These are phyloP conservation scores for Suillus paluster DNA, from an alignment of 768 basidiomycete species.

Conservation along the genomic window DNA sequence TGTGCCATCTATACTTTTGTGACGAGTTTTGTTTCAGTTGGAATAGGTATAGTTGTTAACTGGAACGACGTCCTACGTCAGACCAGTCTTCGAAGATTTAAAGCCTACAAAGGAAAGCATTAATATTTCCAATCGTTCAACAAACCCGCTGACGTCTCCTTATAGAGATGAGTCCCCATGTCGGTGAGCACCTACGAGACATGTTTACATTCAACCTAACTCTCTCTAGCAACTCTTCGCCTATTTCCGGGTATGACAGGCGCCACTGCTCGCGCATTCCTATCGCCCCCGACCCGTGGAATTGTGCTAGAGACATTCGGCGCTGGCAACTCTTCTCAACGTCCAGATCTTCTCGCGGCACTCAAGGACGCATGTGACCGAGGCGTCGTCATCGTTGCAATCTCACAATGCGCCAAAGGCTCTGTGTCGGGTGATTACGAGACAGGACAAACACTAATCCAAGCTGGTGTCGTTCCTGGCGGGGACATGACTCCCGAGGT, in stretches of 20 bases:
- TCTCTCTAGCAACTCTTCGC: slow-evolving; percentile 69
- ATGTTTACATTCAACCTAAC: slow-evolving; percentile 20
- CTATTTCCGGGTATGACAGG: slow-evolving; percentile 88
- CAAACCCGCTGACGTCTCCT: slow-evolving; percentile 18
- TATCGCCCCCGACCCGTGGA: slow-evolving; percentile 73
- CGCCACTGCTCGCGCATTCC: slow-evolving; percentile 74
- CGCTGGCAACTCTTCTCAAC: slow-evolving; percentile 90
- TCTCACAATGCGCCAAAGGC: slow-evolving; percentile 89
- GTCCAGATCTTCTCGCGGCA: slow-evolving; percentile 72
- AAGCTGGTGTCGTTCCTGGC: slow-evolving; percentile 81
- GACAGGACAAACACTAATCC: slow-evolving; percentile 70
- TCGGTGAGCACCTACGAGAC: slow-evolving; percentile 53
- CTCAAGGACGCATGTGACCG: slow-evolving; percentile 82
- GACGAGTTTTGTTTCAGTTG: slow-evolving; percentile 51
- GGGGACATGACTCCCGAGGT: slow-evolving; percentile 98
- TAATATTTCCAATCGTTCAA: neutral
- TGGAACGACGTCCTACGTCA: slow-evolving; percentile 90
- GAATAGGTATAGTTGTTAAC: slow-evolving; percentile 87
- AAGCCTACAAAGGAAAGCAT: slow-evolving; percentile 71
- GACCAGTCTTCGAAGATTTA: slow-evolving; percentile 76
- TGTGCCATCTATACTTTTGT: slow-evolving; percentile 10
- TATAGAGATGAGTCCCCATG: slow-evolving; percentile 78
- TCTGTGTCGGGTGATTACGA: slow-evolving; percentile 85
- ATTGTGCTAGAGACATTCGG: slow-evolving; percentile 93
- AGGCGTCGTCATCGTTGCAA: slow-evolving; percentile 88